Evolutionary conservation across 2,329 filamentous ascomycete species (phyloP).

Genomic region (Nigrospora osmanthi): DNA sequence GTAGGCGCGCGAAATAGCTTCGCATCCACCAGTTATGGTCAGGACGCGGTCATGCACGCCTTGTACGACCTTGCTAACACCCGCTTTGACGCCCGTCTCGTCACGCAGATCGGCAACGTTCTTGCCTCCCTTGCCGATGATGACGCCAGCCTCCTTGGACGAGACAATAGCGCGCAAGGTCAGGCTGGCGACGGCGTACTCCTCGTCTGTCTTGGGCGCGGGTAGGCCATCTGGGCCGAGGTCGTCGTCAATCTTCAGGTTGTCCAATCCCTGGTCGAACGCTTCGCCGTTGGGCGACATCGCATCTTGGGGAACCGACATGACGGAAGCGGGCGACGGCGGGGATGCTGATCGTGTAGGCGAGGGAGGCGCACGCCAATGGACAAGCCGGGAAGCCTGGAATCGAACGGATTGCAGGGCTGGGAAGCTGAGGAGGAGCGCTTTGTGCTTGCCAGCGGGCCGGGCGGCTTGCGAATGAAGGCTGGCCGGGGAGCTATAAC

Average conservation of each 20-base stretch:
- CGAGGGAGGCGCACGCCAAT: too few relatives aligned
- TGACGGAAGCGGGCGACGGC: conserved; percentile 19
- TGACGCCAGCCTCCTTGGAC: conserved; percentile 97
- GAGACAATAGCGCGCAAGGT: conserved; percentile 97
- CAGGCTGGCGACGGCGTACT: conserved; percentile 87
- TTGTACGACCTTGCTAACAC: conserved; percentile 97
- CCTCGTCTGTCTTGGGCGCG: conserved; percentile 87
- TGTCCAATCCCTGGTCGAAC: conserved; percentile 53
- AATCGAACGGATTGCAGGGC: too few relatives aligned
- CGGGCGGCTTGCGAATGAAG: too few relatives aligned
- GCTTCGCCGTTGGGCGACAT: conserved; percentile 52
- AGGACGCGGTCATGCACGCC: conserved; percentile 96
- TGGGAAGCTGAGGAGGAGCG: too few relatives aligned
- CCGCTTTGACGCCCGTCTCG: conserved; percentile 95
- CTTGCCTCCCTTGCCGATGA: conserved; percentile 98
- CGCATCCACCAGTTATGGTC: conserved; percentile 85
- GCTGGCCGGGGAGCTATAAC: too few relatives aligned
- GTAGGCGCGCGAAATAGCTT: conserved; percentile 86
- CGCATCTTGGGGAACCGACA: conserved; percentile 56
- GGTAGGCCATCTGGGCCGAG: conserved; percentile 69
- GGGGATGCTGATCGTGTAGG: neutral
- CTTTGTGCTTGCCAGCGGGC: too few relatives aligned
- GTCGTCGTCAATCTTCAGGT: conserved; percentile 58
- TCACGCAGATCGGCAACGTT: conserved; percentile 96
- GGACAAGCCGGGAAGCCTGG: too few relatives aligned